Percentiles rank a stretch among this genome's conserved stretches.
Evolutionary conservation across 768 basidiomycete species (phyloP).

Genomic region (Sistotremastrum suecicum): DNA sequence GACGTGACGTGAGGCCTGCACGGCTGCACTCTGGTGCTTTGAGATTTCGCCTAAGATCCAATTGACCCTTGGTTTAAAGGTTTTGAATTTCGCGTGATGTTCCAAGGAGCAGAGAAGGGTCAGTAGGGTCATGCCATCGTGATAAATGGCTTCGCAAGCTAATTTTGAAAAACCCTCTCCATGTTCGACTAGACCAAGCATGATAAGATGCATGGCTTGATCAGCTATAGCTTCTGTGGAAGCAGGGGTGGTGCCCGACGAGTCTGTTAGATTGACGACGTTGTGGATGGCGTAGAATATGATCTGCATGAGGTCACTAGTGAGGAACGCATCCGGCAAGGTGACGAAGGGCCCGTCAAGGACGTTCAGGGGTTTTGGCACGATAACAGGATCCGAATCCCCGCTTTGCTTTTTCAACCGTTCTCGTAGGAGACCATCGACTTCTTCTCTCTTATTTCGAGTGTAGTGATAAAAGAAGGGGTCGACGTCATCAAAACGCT

Average conservation of each 20-base stretch:
- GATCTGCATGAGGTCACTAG: conserved; percentile 60
- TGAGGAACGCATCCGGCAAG: conserved; percentile 51
- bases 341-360: conserved; percentile 52
- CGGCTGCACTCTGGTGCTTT: conserved; percentile 40
- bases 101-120: conserved; percentile 68
- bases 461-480: conserved; percentile 96
- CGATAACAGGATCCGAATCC: conserved; percentile 51
- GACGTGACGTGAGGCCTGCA: conserved; percentile 33
- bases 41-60: conserved; percentile 64
- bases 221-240: conserved; percentile 86
- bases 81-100: conserved; percentile 52
- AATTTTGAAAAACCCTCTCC: conserved; percentile 45
- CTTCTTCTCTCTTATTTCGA: conserved; percentile 85
- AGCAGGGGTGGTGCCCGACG: conserved; percentile 44
- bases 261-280: conserved; percentile 50
- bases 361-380: conserved; percentile 59
- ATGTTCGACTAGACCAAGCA: conserved; percentile 71
- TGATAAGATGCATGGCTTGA: conserved; percentile 72
- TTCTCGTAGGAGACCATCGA: conserved; percentile 57
- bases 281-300: conserved; percentile 76
- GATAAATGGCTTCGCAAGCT: conserved; percentile 39
- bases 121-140: conserved; percentile 45
- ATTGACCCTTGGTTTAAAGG: conserved; percentile 52
- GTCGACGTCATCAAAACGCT: conserved; percentile 74
- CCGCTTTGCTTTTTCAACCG: conserved; percentile 54